phyloP scores from a whole-genome alignment of 331 rosid species.

The Acacia pycnantha region DNA sequence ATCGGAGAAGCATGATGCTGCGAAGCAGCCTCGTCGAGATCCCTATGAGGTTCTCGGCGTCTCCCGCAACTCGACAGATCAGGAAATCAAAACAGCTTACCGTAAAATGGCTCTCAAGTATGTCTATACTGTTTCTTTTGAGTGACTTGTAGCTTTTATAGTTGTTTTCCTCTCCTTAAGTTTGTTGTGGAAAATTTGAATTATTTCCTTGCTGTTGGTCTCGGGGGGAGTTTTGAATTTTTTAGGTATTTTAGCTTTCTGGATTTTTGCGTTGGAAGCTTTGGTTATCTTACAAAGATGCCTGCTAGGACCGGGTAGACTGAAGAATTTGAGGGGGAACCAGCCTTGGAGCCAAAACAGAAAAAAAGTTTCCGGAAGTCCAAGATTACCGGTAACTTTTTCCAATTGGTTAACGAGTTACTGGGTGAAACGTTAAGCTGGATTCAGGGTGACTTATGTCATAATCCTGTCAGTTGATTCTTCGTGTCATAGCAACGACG shows the following conservation, averaged over 20 bases:
- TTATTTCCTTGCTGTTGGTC: not conserved
- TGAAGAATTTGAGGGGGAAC: not conserved
- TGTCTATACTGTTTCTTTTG: slow-evolving; percentile 15
- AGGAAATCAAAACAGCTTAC: slow-evolving; percentile 93
- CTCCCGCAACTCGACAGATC: slow-evolving; percentile 80
- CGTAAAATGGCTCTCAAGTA: slow-evolving; percentile 98
- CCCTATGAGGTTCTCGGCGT: slow-evolving; percentile 95
- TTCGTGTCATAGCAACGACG: not conserved
- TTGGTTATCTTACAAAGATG: not conserved
- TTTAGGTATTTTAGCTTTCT: not conserved
- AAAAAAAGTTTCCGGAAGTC: not conserved
- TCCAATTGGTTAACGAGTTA: not conserved
- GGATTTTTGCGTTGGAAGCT: not conserved
- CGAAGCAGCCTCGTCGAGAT: slow-evolving; percentile 80
- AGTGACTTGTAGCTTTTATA: not conserved
- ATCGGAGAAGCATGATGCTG: slow-evolving; percentile 73
- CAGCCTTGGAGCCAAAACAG: not conserved
- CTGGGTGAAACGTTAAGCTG: not conserved
- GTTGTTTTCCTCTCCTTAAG: not conserved
- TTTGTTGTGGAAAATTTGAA: not conserved
- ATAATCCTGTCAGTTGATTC: not conserved
- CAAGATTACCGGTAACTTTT: not conserved
- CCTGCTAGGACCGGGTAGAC: not conserved
- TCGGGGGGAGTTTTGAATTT: not conserved
- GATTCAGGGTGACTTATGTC: not conserved